Conservation (phyloP, 441 rosid species). For the Isatis lusitanica region DNA sequence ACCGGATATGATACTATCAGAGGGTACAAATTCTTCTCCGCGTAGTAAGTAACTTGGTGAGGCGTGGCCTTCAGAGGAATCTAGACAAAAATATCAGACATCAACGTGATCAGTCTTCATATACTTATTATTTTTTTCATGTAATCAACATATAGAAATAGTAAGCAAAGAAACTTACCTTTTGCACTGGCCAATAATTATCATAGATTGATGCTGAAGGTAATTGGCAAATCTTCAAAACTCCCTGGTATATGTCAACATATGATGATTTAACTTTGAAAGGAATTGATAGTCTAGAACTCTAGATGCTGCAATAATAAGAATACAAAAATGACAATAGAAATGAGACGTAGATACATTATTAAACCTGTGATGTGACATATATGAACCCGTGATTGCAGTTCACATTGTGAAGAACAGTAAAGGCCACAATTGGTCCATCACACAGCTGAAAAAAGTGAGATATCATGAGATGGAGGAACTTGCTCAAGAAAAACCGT, state of each 20-base stretch:
- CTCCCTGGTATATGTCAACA: slow-evolving; percentile 56
- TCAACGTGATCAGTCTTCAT: slow-evolving; percentile 27
- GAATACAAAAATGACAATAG: slow-evolving; percentile 15
- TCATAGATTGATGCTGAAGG: slow-evolving; percentile 85
- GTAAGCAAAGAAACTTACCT: slow-evolving; percentile 45
- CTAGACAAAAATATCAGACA: slow-evolving; percentile 46
- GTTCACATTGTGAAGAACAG: slow-evolving; percentile 97
- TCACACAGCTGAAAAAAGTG: slow-evolving; percentile 80
- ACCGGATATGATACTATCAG: slow-evolving; percentile 94
- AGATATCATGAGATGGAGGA: slow-evolving; percentile 19
- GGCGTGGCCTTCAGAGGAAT: slow-evolving; percentile 95
- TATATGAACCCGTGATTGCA: slow-evolving; percentile 96
- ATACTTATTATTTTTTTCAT: slow-evolving; percentile 1
- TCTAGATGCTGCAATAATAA: slow-evolving; percentile 18
- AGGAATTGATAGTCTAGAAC: slow-evolving; percentile 22
- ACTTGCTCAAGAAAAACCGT: slow-evolving; percentile 22
- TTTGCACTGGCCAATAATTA: slow-evolving; percentile 97
- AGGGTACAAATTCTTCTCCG: slow-evolving; percentile 89
- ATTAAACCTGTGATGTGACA: slow-evolving; percentile 88
- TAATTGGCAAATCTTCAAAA: slow-evolving; percentile 92
- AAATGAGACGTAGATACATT: slow-evolving; percentile 16
- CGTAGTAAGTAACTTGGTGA: slow-evolving; percentile 95
- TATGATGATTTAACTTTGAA: slow-evolving; percentile 12
- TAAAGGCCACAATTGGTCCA: slow-evolving; percentile 92
- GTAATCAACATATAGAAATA: slow-evolving; percentile 18